Evolutionary conservation across 495 filamentous ascomycete genomes (phyloP).

Genomic region (Aspergillus baeticus): DNA sequence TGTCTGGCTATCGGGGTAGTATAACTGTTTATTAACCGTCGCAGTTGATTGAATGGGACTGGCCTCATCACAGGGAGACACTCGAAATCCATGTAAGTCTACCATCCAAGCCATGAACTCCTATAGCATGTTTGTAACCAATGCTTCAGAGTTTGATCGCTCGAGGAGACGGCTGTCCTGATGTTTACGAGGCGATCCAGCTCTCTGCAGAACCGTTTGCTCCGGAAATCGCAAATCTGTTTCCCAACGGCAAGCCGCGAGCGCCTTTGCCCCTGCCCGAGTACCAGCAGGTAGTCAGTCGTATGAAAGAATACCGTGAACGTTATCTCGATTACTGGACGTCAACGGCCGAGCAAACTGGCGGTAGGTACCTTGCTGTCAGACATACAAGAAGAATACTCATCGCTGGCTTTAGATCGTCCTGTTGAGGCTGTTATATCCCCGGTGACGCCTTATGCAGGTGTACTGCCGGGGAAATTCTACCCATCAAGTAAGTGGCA

Average conservation of each 20-base stretch:
- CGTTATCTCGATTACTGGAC: conserved; percentile 6
- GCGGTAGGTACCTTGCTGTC: neutral
- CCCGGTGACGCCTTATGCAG: conserved; percentile 8
- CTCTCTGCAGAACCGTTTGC: conserved; percentile 6
- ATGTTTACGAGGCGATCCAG: conserved; percentile 5
- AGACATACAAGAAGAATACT: neutral
- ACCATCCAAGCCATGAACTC: too few species aligned
- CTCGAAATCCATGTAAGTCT: conserved; percentile 9
- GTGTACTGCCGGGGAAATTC: conserved; percentile 5
- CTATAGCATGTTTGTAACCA: neutral
- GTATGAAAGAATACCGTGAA: conserved; percentile 7
- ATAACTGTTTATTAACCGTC: neutral
- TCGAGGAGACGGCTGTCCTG: conserved; percentile 7
- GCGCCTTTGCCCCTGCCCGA: neutral
- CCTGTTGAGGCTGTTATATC: conserved; percentile 7
- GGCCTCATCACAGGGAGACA: conserved; percentile 2
- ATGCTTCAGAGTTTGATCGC: neutral
- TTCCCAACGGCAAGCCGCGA: conserved; percentile 9
- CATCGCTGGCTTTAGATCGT: neutral
- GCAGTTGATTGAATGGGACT: conserved; percentile 8
- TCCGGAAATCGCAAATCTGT: conserved; percentile 5
- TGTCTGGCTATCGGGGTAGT: neutral
- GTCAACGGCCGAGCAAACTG: conserved; percentile 7
- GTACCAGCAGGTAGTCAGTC: conserved; percentile 1
- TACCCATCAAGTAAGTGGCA: conserved; percentile 4